phyloP scores from a whole-genome alignment of 257 asterid species.

The Echites panduratus region DNA sequence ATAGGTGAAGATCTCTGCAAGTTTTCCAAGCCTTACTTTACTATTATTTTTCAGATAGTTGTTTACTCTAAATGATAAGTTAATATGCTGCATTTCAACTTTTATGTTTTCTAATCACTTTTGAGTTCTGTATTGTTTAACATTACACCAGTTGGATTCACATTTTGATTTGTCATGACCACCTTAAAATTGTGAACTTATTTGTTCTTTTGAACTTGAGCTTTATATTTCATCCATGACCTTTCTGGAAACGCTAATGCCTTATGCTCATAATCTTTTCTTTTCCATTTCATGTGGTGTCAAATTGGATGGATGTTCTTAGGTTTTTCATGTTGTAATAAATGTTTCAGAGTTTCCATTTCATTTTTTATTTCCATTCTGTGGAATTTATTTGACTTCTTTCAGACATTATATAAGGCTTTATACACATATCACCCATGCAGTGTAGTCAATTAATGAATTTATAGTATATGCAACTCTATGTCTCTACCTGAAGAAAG shows the following conservation, averaged over 20 bases:
- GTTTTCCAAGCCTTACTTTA: neutral
- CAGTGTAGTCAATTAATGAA: neutral
- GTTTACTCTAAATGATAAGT: neutral
- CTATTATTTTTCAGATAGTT: neutral
- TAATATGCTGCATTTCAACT: neutral
- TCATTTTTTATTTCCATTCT: too few species aligned
- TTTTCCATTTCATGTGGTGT: neutral
- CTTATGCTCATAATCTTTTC: neutral
- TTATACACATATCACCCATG: neutral
- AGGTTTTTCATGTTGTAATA: too few species aligned
- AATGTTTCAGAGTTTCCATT: too few species aligned
- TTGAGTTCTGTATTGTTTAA: too few species aligned
- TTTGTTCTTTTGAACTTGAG: neutral
- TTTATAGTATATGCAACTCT: too few species aligned
- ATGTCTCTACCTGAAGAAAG: constrained; percentile 1
- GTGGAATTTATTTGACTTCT: neutral
- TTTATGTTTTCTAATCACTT: neutral
- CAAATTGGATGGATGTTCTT: too few species aligned
- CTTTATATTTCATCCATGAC: neutral
- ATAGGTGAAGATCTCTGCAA: constrained; percentile 44
- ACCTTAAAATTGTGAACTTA: neutral
- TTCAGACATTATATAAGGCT: neutral
- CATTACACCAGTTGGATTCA: neutral
- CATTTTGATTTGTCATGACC: too few species aligned
- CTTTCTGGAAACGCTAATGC: neutral